Conservation (phyloP, 139 green algal genomes). For the Nannochloris sp. region DNA sequence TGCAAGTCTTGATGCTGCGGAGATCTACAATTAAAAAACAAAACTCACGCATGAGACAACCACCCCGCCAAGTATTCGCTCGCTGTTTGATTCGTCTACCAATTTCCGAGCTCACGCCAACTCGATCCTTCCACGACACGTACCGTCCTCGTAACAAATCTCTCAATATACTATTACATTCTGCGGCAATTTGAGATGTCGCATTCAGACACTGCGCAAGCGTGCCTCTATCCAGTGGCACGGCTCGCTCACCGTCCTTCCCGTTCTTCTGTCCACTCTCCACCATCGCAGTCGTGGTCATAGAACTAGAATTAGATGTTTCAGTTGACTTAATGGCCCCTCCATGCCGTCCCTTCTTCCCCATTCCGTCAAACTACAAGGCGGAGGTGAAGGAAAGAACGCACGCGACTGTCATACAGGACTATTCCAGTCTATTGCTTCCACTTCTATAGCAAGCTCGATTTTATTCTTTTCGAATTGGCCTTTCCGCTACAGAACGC, state of each 20-base stretch:
- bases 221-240: constrained; percentile 1
- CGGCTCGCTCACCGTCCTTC: background rate
- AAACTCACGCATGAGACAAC: background rate
- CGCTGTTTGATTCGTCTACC: no score
- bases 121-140: background rate
- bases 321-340: constrained; percentile 3
- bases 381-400: no score
- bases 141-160: constrained; percentile 26
- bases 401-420: no score
- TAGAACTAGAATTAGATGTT: constrained; percentile 4
- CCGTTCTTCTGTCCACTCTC: no score
- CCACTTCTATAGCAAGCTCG: no score
- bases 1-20: constrained; percentile 30
- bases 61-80: background rate
- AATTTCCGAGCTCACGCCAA: no score
- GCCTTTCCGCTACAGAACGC: no score
- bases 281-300: background rate
- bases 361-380: no score
- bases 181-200: constrained; percentile 24
- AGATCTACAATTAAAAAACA: constrained; percentile 8
- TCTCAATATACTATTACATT: constrained; percentile 31
- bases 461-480: no score
- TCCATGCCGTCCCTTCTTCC: no score
- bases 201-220: constrained; percentile 17
- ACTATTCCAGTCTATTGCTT: no score